These are phyloP conservation scores for Trichoderma asperellum DNA, from an alignment of 2,329 filamentous ascomycete species.

Conservation along the genomic window DNA sequence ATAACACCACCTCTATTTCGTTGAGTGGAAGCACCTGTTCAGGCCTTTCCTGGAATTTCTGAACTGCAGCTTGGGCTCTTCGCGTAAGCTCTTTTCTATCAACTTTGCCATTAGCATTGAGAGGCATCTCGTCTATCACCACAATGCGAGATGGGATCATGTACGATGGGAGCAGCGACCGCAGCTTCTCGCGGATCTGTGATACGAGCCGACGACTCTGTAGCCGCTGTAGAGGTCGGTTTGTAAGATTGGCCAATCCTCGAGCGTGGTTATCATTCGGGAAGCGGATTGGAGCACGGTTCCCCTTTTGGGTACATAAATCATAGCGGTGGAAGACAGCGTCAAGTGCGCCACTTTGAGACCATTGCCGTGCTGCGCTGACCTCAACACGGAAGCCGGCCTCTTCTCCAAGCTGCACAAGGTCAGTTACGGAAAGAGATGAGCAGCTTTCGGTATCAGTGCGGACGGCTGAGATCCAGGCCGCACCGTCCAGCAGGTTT, in stretches of 20 bases:
- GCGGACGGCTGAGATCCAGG: slow-evolving; percentile 28
- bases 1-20: not conserved
- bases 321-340: slow-evolving; percentile 42
- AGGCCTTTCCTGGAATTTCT: not conserved
- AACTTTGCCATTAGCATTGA: slow-evolving; percentile 36
- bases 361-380: slow-evolving; percentile 48
- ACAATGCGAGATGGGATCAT: slow-evolving; percentile 36
- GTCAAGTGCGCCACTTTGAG: slow-evolving; percentile 36
- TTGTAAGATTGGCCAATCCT: slow-evolving; percentile 23
- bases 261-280: slow-evolving; percentile 31
- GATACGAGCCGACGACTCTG: slow-evolving; percentile 17
- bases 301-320: slow-evolving; percentile 30
- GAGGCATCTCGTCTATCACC: slow-evolving; percentile 35
- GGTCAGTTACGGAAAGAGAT: slow-evolving; percentile 30
- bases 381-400: slow-evolving; percentile 52
- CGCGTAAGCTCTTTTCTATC: slow-evolving; percentile 32
- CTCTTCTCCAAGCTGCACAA: slow-evolving; percentile 34
- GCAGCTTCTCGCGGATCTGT: slow-evolving; percentile 6
- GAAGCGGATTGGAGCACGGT: slow-evolving; percentile 34
- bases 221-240: slow-evolving; percentile 30
- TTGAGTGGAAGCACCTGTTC: not conserved
- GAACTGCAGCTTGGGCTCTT: not conserved
- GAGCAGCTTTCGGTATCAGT: slow-evolving; percentile 7
- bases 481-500: not conserved
- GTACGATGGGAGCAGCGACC: slow-evolving; percentile 33